Evolutionary conservation across 148 eudicot genomes (phyloP).

Genomic region (Hydrangea macrophylla): DNA sequence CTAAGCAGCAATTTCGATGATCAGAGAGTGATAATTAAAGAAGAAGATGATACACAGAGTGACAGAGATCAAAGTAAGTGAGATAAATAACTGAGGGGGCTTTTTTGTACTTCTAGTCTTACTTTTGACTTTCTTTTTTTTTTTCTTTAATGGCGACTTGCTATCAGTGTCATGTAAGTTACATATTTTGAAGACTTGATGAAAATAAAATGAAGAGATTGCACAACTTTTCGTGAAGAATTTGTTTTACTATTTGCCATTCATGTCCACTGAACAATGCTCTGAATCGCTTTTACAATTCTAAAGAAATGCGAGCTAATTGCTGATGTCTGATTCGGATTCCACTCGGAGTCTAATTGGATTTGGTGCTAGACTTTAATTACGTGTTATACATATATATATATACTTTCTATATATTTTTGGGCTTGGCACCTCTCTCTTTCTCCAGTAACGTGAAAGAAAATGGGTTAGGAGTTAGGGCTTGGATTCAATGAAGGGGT

Average conservation of each 20-base stretch:
- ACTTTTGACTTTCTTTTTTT: neutral
- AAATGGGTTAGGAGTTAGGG: too few species aligned
- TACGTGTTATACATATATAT: too few species aligned
- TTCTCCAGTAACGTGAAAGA: too few species aligned
- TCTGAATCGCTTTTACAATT: neutral
- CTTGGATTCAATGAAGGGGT: too few species aligned
- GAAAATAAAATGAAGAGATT: constrained; percentile 16
- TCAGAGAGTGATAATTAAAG: neutral
- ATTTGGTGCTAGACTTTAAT: too few species aligned
- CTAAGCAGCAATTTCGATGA: neutral
- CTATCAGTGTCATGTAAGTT: constrained; percentile 16
- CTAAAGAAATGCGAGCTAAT: neutral
- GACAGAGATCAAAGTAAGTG: neutral
- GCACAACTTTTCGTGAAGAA: neutral
- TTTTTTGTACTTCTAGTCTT: constrained; percentile 22
- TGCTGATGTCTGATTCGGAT: constrained; percentile 21
- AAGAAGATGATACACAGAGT: too few species aligned
- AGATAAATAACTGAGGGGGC: neutral
- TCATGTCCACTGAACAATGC: constrained; percentile 3
- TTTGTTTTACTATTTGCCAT: neutral
- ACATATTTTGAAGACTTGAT: constrained; percentile 5
- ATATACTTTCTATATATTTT: too few species aligned
- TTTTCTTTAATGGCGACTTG: constrained; percentile 6
- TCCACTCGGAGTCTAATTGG: too few species aligned
- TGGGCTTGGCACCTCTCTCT: too few species aligned